Base-by-base conservation (phyloP, 164 flowering plant genomes). In the Vitis riparia region DNA sequence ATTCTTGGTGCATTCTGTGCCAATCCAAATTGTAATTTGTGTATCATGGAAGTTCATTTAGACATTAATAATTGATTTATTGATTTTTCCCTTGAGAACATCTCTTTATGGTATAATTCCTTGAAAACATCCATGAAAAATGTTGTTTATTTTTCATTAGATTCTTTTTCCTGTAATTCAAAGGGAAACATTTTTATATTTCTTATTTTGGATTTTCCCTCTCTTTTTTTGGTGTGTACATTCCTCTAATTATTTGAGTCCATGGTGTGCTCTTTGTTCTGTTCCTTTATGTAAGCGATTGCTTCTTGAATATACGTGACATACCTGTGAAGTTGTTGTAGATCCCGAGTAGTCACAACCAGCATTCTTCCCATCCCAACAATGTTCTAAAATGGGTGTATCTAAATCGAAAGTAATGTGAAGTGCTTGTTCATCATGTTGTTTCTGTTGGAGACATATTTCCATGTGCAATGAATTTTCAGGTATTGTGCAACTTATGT, bases 11-110 rank as follows among this genome's bases (percentile, higher is more conserved):
- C 81, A 76, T 72, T 76, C 66, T 55, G 70, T 76, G 71, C 79
- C 80, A 70, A 55, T 73, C 71, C 73, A 72, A 75, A 79, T 75
- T 86, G 91, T 89, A 84, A 77, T 81, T 80, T 80, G 58, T 89
- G 90, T 87, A 88, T 81, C 85, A 82, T 85, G 73, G 75, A 86
- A 72, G 72, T 77, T 83, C 83, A 74, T 82, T 81, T 78, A 79
- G 79, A 91, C 76, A 79, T 79, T 75, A 65, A 77, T 82, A 73
- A 80, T 85, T 72, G 74, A 85, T 88, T 89, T 78, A 79, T 88
- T 89, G 83, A 87, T 89, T 87, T 77, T 82, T 86, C 80, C 69
- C 69, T 64, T 52, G 14, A 62, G 59, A 75, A 65, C 63, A 59
- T 70, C 47, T 65, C 13, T 69, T 71, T 30, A 15, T 61, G 60